A percentile compares a stretch with the other conserved stretches of the same genome.
phyloP scores from a whole-genome alignment of 73 alveolate species.

The Loxodes magnus region DNA sequence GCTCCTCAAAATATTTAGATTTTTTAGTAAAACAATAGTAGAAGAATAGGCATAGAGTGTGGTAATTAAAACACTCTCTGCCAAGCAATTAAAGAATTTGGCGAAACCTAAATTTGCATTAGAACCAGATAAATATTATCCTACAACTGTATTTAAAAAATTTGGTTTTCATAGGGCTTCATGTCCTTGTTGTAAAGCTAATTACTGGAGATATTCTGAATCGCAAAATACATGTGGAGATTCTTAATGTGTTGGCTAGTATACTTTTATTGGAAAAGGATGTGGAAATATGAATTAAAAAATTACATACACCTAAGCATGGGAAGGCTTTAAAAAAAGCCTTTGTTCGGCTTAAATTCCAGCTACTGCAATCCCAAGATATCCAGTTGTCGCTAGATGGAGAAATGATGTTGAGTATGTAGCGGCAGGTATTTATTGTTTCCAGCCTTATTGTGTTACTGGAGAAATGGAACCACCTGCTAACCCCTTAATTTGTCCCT shows the following conservation, averaged over 20 bases:
- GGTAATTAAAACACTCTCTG: too few species aligned
- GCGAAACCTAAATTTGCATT: constrained; percentile 82
- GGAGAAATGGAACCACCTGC: constrained; percentile 99
- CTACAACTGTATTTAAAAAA: constrained; percentile 42
- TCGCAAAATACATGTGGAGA: constrained; percentile 85
- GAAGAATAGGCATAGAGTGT: too few species aligned
- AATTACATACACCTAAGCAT: constrained; percentile 91
- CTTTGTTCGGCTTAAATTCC: constrained; percentile 85
- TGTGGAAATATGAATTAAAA: constrained; percentile 70
- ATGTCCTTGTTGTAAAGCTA: constrained; percentile 73
- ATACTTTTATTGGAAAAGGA: constrained; percentile 88
- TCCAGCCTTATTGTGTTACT: constrained; percentile 97
- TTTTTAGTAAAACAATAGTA: too few species aligned
- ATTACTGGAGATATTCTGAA: constrained; percentile 85
- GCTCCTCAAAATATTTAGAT: too few species aligned
- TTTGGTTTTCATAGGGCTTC: constrained; percentile 57
- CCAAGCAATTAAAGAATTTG: too few species aligned
- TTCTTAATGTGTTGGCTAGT: constrained; percentile 92
- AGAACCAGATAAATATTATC: constrained; percentile 87
- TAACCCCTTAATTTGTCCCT: constrained; percentile 95
- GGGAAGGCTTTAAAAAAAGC: constrained; percentile 88
- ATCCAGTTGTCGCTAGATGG: constrained; percentile 99
- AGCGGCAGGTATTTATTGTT: constrained; percentile 98
- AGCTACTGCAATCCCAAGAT: constrained; percentile 79
- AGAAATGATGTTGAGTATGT: constrained; percentile 96